Evolutionary conservation across 2,329 filamentous ascomycete species (phyloP), one percentile per base, ranked within the genome.

Genomic region (Stemphylium beticola): DNA sequence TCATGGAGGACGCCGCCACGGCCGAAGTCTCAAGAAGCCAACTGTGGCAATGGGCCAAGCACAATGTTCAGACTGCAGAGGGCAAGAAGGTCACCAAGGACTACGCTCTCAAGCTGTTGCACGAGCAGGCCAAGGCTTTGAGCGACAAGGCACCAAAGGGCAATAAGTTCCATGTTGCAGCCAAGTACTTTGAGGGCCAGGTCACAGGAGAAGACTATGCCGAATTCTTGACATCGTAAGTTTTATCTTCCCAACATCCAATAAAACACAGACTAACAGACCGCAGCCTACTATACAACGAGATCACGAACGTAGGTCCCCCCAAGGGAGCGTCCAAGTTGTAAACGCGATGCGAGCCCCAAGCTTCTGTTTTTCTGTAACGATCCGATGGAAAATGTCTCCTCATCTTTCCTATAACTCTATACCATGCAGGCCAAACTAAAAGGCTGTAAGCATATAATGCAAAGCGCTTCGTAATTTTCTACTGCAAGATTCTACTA

Each of bases 1-100:
- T 98, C 51, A 98, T 98, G 93, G 95, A 99, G 81, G 95, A 98
- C 68, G 95, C 95, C 15, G 95, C 95, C 20, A 99, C 95, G 1
- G 95, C 95, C 44, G 95, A 99, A 77, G 95, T 99, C 4, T 96
- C 91, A 52, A 88, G 95, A 68, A 91, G 87, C 65, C 95, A 99
- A 82, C 84, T 99, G 40, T 96, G 93, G 93, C 95, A 99, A 77
- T 99, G 95, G 95, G 86, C 89, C 61, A 87, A 84, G 71, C 87
- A 89, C 74, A 82, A 84, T 48, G 80, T 93, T 56, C 84, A 83
- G 58, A 96, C 93, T 7, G 85, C 88, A 38, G 92, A 96, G 73
- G 93, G 93, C 78, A 93, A 93, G 84, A 90, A 86, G 71, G 88
- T 99, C 65, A 93, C 96, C 80, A 97, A 97, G 83, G 86, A 86